A percentile compares a stretch with the other conserved stretches of the same genome.
Evolutionary conservation across 2,329 filamentous ascomycete species (phyloP).

Genomic region (Mycosphaerella arachidis): DNA sequence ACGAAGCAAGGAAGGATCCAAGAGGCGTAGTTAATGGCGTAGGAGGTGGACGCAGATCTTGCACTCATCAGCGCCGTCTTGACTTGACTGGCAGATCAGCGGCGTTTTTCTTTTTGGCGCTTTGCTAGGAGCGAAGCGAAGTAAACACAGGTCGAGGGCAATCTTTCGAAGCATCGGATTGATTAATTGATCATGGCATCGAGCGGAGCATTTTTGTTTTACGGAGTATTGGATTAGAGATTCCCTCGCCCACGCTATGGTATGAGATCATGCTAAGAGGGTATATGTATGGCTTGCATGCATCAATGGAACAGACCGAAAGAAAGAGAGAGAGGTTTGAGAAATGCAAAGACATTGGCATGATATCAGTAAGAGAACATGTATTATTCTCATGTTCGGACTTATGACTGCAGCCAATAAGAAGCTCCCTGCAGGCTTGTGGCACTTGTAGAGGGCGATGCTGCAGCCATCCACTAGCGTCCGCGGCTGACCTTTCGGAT

Average conservation of each 20-base stretch:
- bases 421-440: background rate
- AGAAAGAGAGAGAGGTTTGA: background rate
- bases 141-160: background rate
- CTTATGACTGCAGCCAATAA: background rate
- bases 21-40: background rate
- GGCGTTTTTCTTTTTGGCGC: no score
- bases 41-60: background rate
- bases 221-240: background rate
- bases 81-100: background rate
- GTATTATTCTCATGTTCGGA: no score
- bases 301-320: background rate
- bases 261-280: background rate
- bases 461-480: constrained; percentile 1
- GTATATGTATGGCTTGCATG: background rate
- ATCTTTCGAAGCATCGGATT: background rate
- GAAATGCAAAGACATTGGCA: background rate
- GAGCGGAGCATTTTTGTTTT: background rate
- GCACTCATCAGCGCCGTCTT: background rate
- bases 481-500: background rate
- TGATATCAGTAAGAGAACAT: background rate
- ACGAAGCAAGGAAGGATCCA: background rate
- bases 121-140: background rate
- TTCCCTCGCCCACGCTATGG: background rate
- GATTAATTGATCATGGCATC: no score
- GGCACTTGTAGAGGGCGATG: background rate